Evolutionary conservation across 805 yeast genomes (phyloP).

Genomic region (Schwanniomyces yamadae): DNA sequence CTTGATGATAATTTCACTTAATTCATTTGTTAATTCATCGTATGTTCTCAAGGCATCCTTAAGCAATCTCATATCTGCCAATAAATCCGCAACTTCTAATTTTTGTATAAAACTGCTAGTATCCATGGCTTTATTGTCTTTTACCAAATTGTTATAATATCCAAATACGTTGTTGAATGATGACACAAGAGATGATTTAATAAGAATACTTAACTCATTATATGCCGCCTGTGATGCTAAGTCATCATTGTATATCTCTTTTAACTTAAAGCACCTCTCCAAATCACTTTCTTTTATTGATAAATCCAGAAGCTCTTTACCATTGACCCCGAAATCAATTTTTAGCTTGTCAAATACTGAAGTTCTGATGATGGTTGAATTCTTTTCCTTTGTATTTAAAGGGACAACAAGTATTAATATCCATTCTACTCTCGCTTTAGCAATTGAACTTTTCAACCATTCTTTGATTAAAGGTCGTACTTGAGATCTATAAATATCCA

Average conservation of each 20-base stretch:
- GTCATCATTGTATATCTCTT: slow-evolving; percentile 30
- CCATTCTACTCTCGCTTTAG: slow-evolving; percentile 54
- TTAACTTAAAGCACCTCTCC: slow-evolving; percentile 42
- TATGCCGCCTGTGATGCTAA: slow-evolving; percentile 51
- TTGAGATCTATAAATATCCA: slow-evolving; percentile 75
- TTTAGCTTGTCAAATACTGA: slow-evolving; percentile 55
- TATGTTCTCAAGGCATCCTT: slow-evolving; percentile 62
- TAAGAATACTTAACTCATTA: slow-evolving; percentile 40
- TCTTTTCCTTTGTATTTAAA: slow-evolving; percentile 30
- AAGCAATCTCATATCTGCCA: slow-evolving; percentile 53
- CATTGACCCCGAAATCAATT: slow-evolving; percentile 47
- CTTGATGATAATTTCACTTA: slow-evolving; percentile 10
- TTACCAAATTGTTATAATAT: slow-evolving; percentile 10
- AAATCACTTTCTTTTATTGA: slow-evolving; percentile 15
- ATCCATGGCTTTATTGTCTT: slow-evolving; percentile 23
- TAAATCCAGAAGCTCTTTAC: slow-evolving; percentile 29
- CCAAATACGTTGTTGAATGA: slow-evolving; percentile 45
- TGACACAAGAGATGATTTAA: slow-evolving; percentile 50
- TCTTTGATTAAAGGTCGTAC: slow-evolving; percentile 79
- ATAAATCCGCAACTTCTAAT: slow-evolving; percentile 51
- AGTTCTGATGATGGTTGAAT: slow-evolving; percentile 40
- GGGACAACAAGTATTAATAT: slow-evolving; percentile 55
- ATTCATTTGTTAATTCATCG: slow-evolving; percentile 39
- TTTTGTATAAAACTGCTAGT: slow-evolving; percentile 40
- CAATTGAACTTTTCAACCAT: slow-evolving; percentile 59